These are phyloP conservation scores for Dactylellina haptotyla DNA, from an alignment of 2,329 filamentous ascomycete genomes.

Conservation along the genomic window DNA sequence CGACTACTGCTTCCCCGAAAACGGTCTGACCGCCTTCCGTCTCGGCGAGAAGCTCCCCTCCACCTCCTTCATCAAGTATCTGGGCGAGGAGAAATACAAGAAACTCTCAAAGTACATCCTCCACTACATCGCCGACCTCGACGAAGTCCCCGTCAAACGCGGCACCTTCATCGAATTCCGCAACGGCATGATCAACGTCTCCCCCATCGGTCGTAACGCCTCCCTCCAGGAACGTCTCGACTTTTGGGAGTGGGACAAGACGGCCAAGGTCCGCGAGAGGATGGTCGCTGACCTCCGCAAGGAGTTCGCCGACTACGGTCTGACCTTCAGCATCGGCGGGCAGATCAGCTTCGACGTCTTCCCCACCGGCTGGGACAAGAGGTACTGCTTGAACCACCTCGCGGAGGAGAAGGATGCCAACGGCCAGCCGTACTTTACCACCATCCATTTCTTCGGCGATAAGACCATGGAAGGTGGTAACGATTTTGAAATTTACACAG, in stretches of 20 bases:
- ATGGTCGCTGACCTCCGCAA: constrained; percentile 81
- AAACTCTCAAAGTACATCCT: constrained; percentile 78
- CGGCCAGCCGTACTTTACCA: constrained; percentile 62
- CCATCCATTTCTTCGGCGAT: constrained; percentile 97
- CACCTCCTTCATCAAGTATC: constrained; percentile 88
- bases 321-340: constrained; percentile 95
- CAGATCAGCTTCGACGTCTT: constrained; percentile 99
- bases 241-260: constrained; percentile 82
- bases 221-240: constrained; percentile 77
- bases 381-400: constrained; percentile 89
- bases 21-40: constrained; percentile 91
- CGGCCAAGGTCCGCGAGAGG: constrained; percentile 77
- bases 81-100: constrained; percentile 87
- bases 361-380: constrained; percentile 98
- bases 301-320: constrained; percentile 81
- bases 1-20: constrained; percentile 98
- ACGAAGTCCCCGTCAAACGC: constrained; percentile 81
- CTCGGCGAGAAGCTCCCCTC: constrained; percentile 78
- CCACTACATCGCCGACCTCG: constrained; percentile 84
- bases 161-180: constrained; percentile 89
- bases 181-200: constrained; percentile 91
- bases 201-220: constrained; percentile 86
- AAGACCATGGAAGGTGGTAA: constrained; percentile 92
- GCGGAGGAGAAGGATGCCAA: constrained; percentile 73
- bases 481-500: constrained; percentile 91